Evolutionary conservation across 1,284 basidiomycete species (phyloP).

Genomic region (Ceratobasidium sp.): DNA sequence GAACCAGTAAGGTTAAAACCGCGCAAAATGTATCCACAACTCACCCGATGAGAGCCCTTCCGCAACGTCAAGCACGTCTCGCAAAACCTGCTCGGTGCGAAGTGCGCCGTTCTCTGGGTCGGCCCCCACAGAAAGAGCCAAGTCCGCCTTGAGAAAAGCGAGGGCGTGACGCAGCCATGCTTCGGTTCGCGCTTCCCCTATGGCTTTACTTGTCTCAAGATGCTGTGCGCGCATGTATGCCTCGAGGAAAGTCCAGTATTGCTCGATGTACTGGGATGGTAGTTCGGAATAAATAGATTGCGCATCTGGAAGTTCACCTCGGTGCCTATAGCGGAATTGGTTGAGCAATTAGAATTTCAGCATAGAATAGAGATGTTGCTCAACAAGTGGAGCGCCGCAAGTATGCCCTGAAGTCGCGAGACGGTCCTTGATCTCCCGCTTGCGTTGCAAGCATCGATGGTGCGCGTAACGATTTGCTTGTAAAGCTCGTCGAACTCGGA

Average conservation of each 20-base stretch:
- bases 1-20: not conserved
- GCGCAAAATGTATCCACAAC: slow-evolving; percentile 19
- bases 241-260: slow-evolving; percentile 83
- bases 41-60: slow-evolving; percentile 70
- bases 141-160: slow-evolving; percentile 74
- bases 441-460: slow-evolving; percentile 84
- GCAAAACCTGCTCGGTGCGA: slow-evolving; percentile 64
- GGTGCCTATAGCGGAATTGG: slow-evolving; percentile 65
- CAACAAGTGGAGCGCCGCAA: slow-evolving; percentile 89
- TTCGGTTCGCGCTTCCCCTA: slow-evolving; percentile 69
- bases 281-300: slow-evolving; percentile 79
- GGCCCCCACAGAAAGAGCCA: slow-evolving; percentile 53
- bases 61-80: slow-evolving; percentile 65
- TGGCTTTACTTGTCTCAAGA: slow-evolving; percentile 70
- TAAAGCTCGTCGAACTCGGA: slow-evolving; percentile 83
- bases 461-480: slow-evolving; percentile 77
- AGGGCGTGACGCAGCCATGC: slow-evolving; percentile 82
- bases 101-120: slow-evolving; percentile 11
- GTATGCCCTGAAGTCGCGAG: slow-evolving; percentile 82
- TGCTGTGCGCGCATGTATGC: slow-evolving; percentile 79
- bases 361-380: slow-evolving; percentile 55
- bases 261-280: slow-evolving; percentile 78
- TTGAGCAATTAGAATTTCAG: slow-evolving; percentile 44
- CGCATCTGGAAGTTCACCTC: slow-evolving; percentile 71
- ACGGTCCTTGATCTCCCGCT: slow-evolving; percentile 87